Percentiles rank a stretch among this genome's conserved stretches.
phyloP scores from a whole-genome alignment of 768 basidiomycete genomes.

The Tulasnella sp. region DNA sequence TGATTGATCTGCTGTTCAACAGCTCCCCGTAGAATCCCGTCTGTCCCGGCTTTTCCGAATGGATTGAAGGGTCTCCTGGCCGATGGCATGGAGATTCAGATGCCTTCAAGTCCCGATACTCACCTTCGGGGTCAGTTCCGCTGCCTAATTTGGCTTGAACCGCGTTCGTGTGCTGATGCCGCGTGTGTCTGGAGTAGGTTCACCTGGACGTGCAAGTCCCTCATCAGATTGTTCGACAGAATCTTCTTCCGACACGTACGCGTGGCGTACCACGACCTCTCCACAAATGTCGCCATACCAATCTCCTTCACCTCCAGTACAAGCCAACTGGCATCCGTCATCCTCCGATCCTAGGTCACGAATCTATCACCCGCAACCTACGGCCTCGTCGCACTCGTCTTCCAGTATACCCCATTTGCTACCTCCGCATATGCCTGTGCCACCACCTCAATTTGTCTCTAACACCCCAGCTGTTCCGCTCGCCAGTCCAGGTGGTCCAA shows the following conservation, averaged over 20 bases:
- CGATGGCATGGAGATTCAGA: conserved; percentile 1
- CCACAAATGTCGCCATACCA: not conserved
- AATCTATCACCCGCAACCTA: too few species aligned
- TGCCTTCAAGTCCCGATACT: conserved; percentile 1
- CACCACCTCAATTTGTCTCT: too few species aligned
- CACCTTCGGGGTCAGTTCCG: not conserved
- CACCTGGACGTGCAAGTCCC: not conserved
- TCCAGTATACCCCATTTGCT: too few species aligned
- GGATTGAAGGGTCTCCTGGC: conserved; percentile 10
- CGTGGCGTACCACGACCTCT: conserved; percentile 1
- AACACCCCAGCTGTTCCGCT: too few species aligned
- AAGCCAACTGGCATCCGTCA: not conserved
- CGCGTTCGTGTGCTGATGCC: not conserved
- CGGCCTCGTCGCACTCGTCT: too few species aligned
- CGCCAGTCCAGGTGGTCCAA: too few species aligned
- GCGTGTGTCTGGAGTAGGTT: not conserved
- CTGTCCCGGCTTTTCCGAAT: conserved; percentile 10
- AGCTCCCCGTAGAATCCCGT: conserved; percentile 13
- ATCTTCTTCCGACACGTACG: conserved; percentile 1
- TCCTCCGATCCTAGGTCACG: too few species aligned
- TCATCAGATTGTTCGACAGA: conserved; percentile 9
- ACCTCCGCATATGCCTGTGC: too few species aligned
- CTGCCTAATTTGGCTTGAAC: not conserved
- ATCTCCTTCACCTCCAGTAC: not conserved
- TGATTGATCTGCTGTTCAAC: not conserved